Evolutionary conservation across 148 eudicot species (phyloP).

Genomic region (Drosera capensis): DNA sequence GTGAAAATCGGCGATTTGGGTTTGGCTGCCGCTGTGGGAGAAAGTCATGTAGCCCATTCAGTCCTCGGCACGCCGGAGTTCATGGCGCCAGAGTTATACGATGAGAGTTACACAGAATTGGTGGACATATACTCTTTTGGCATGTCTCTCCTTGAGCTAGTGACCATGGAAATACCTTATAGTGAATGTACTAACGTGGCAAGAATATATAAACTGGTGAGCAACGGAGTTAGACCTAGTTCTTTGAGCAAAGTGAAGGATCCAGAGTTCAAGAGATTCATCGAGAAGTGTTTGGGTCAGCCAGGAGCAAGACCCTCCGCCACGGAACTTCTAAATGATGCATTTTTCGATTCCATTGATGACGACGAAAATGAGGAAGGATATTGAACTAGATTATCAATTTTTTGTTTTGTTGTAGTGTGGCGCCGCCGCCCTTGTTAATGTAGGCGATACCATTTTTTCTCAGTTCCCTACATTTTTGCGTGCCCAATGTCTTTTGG

Average conservation of each 20-base stretch:
- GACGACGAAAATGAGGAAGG: slow-evolving; percentile 19
- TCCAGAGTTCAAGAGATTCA: slow-evolving; percentile 39
- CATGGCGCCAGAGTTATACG: slow-evolving; percentile 85
- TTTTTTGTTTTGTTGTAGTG: no score
- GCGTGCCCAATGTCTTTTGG: no score
- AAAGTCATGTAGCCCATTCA: slow-evolving; percentile 52
- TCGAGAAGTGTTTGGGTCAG: slow-evolving; percentile 63
- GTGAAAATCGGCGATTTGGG: slow-evolving; percentile 86
- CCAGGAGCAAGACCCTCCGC: slow-evolving; percentile 67
- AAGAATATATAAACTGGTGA: slow-evolving; percentile 57
- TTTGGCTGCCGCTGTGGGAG: slow-evolving; percentile 49
- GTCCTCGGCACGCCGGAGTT: slow-evolving; percentile 70
- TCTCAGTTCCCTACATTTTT: no score
- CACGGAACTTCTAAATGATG: slow-evolving; percentile 47
- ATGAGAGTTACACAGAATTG: slow-evolving; percentile 55
- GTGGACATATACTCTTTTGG: slow-evolving; percentile 71
- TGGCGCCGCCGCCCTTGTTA: no score
- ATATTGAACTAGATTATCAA: no score
- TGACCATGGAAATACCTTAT: slow-evolving; percentile 65
- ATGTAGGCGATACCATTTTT: no score
- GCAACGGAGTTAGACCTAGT: slow-evolving; percentile 36
- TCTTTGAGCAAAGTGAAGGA: slow-evolving; percentile 47
- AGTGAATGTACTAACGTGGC: slow-evolving; percentile 60
- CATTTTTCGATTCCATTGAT: slow-evolving; percentile 39
- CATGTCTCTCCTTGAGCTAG: slow-evolving; percentile 69